Evolutionary conservation across 305 asterid species (phyloP).

Genomic region (Solanum hybrid): DNA sequence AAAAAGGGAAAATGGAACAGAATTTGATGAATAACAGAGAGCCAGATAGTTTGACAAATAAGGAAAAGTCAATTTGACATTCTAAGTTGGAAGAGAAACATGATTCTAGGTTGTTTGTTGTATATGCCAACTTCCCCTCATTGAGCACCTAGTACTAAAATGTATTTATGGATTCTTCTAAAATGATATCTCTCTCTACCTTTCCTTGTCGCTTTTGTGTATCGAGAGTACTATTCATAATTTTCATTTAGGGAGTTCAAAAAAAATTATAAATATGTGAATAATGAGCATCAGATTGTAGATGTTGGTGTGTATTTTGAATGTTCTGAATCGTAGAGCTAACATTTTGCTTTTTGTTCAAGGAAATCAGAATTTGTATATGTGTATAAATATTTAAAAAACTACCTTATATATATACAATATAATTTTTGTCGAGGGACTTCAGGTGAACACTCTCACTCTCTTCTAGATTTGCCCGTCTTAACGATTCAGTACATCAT

Average conservation of each 20-base stretch:
- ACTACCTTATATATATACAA: background rate
- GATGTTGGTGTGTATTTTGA: background rate
- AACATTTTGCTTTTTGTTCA: background rate
- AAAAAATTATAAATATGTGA: background rate
- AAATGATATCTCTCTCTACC: background rate
- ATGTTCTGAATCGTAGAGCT: background rate
- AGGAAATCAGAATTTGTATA: background rate
- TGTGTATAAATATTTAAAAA: background rate
- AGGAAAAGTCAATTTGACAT: background rate
- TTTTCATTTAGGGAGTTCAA: fast-evolving
- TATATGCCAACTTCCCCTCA: background rate
- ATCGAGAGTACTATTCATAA: background rate
- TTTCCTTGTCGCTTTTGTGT: background rate
- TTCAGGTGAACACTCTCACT: background rate
- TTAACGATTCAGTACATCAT: background rate
- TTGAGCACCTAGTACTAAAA: background rate
- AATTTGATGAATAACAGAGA: background rate
- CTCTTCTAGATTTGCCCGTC: background rate
- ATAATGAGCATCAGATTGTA: background rate
- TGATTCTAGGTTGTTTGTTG: background rate
- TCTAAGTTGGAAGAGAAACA: background rate
- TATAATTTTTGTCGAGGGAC: background rate
- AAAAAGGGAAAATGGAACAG: background rate
- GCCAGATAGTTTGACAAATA: background rate
- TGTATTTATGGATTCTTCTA: background rate